phyloP scores from a whole-genome alignment of 805 yeast genomes.

The Vanderwaltozyma tropicalis region DNA sequence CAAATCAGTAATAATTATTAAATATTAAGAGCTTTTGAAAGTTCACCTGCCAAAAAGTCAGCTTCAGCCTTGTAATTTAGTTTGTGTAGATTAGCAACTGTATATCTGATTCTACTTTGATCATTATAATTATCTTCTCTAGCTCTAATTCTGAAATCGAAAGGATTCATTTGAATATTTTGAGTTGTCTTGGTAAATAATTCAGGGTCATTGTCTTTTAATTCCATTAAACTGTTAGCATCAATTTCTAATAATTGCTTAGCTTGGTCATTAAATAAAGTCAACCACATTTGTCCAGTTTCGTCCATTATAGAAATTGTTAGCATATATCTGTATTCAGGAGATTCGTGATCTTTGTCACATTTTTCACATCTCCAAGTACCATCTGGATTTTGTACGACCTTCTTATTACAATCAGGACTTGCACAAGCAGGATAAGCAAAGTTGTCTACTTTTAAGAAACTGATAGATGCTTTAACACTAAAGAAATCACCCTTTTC shows the following conservation, averaged over 20 bases:
- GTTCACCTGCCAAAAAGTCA: constrained; percentile 39
- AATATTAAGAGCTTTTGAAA: constrained; percentile 18
- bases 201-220: constrained; percentile 38
- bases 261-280: constrained; percentile 82
- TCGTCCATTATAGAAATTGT: constrained; percentile 69
- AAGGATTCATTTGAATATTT: constrained; percentile 55
- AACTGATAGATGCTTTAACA: constrained; percentile 64
- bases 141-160: constrained; percentile 66
- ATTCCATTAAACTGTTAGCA: constrained; percentile 46
- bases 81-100: constrained; percentile 43
- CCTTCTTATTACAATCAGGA: constrained; percentile 75
- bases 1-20: not conserved
- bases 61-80: constrained; percentile 52
- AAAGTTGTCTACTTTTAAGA: constrained; percentile 62
- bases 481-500: constrained; percentile 75
- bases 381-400: constrained; percentile 59
- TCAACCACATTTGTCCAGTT: constrained; percentile 77
- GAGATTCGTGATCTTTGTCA: constrained; percentile 55
- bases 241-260: constrained; percentile 49
- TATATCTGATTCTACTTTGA: constrained; percentile 62
- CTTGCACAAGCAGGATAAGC: constrained; percentile 83
- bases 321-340: constrained; percentile 71
- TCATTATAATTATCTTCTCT: constrained; percentile 79
- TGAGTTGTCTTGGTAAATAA: constrained; percentile 38
- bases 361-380: constrained; percentile 94